phyloP scores from a whole-genome alignment of 106 monocot species.

The Phalaenopsis equestris region DNA sequence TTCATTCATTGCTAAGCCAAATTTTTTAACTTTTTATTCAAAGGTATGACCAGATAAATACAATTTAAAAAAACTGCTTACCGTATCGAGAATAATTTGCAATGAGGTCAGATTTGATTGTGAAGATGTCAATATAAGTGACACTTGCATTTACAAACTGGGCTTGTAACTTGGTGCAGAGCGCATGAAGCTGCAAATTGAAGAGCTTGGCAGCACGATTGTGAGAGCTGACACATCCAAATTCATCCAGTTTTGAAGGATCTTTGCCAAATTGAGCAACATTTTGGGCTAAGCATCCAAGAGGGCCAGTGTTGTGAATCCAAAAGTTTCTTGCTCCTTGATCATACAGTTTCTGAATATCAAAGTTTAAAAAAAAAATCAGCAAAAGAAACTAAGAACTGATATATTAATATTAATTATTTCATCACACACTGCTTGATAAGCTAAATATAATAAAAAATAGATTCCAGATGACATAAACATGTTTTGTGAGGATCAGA shows the following conservation, averaged over 20 bases:
- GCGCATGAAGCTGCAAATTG: constrained; percentile 83
- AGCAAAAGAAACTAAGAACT: too few relatives aligned
- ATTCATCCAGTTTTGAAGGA: constrained; percentile 66
- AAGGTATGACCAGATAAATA: background rate
- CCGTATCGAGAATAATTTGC: constrained; percentile 76
- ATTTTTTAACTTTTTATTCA: too few relatives aligned
- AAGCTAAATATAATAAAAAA: too few relatives aligned
- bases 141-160: constrained; percentile 48
- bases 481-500: background rate
- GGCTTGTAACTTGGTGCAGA: constrained; percentile 55
- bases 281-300: constrained; percentile 86
- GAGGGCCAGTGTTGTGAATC: constrained; percentile 91
- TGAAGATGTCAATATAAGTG: constrained; percentile 61
- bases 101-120: constrained; percentile 75
- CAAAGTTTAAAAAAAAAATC: background rate
- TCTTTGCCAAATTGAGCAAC: constrained; percentile 65
- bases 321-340: constrained; percentile 88
- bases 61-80: constrained; percentile 9
- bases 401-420: too few relatives aligned
- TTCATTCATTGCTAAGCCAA: too few relatives aligned
- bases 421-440: too few relatives aligned
- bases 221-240: constrained; percentile 70
- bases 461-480: too few relatives aligned
- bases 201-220: constrained; percentile 71
- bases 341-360: constrained; percentile 65